Percentiles rank a stretch among this genome's conserved stretches.
Evolutionary conservation across 441 rosid genomes (phyloP).

Genomic region (Daphne laureola): DNA sequence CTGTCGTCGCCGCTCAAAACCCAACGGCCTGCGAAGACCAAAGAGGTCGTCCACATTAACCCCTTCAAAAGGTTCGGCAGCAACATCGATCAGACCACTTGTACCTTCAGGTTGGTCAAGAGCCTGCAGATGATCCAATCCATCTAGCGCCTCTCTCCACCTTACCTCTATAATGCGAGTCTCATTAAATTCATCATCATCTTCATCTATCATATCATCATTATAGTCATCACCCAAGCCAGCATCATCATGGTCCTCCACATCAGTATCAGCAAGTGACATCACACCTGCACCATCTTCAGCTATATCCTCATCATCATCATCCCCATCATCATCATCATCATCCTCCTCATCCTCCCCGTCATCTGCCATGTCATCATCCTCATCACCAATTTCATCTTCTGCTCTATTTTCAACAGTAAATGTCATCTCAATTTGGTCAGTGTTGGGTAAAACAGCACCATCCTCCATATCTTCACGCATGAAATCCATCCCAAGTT

Average conservation of each 20-base stretch:
- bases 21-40: conserved; percentile 84
- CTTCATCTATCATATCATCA: conserved; percentile 97
- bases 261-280: conserved; percentile 93
- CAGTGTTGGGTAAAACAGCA: conserved; percentile 45
- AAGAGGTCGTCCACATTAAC: conserved; percentile 94
- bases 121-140: conserved; percentile 85
- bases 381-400: conserved; percentile 95
- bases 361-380: conserved; percentile 83
- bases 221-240: conserved; percentile 89
- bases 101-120: conserved; percentile 84
- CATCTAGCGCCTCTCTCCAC: conserved; percentile 97
- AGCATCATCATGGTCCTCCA: conserved; percentile 91
- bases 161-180: conserved; percentile 84
- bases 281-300: conserved; percentile 96
- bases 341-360: conserved; percentile 94
- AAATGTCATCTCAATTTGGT: conserved; percentile 82
- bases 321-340: conserved; percentile 71
- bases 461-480: conserved; percentile 81
- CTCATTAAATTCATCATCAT: conserved; percentile 92
- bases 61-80: conserved; percentile 97
- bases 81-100: conserved; percentile 71
- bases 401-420: conserved; percentile 77
- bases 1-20: conserved; percentile 86
- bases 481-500: conserved; percentile 81
- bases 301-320: conserved; percentile 84